Evolutionary conservation across 1,284 basidiomycete genomes (phyloP), one percentile per base, ranked within the genome.

Genomic region (Ceratobasidium sp.): DNA sequence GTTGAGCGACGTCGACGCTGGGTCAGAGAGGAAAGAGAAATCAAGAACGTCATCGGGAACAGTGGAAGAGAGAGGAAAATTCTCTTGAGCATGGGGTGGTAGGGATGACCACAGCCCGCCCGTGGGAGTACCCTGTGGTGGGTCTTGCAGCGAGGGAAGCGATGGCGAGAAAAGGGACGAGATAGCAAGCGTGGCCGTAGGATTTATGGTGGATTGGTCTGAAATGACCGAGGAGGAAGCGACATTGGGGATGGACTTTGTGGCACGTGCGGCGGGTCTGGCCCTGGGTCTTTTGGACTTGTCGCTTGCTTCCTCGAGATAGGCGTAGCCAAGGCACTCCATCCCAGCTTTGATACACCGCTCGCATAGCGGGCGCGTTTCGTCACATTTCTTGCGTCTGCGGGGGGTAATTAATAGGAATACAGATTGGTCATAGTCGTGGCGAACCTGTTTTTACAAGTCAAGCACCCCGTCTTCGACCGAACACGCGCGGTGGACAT

Each of bases 401-500:
- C 1, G n/a, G 0, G 37, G 52, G 2, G 2, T 7, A 32, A 15
- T 65, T 34, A 46, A 44, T 43, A 66, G n/a, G 11, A 6, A 17
- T 1, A 44, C 15, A 44, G 44, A 46, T 4, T 56, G 29, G 7
- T 46, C 1, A 34, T 9, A 5, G 8, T 2, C 34, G 22, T 22
- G 40, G 15, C 71, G 37, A 1, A 75, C 71, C 71, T 75, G 19
- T 75, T 75, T 75, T 75, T 75, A 49, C 71, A 75, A 1, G 71
- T 75, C 62, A 75, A 65, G 40, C 71, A 75, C n/a, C 71, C 71
- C 11, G 61, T 75, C 51, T 75, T 75, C 11, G 71, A 75, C 34
- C 71, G 34, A 46, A 64, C 64, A 15, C 64, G 73, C n/a, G 13
- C 64, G 4, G 73, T 66, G 3, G 64, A 32, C 73, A 76, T 76